These are phyloP conservation scores for Datura wrightii DNA, from an alignment of 257 asterid genomes.

Conservation along the genomic window DNA sequence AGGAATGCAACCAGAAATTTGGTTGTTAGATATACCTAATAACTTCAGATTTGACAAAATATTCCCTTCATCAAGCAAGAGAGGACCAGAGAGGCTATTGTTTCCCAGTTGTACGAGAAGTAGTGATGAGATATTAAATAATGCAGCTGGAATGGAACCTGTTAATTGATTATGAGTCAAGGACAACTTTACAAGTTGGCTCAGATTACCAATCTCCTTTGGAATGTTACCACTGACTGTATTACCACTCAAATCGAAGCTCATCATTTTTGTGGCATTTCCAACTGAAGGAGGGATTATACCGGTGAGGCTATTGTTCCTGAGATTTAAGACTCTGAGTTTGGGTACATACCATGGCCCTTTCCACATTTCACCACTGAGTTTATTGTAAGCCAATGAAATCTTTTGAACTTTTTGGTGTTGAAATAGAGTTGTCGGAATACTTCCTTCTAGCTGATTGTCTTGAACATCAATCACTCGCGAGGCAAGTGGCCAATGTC, in stretches of 20 bases:
- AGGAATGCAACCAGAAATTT: conserved; percentile 38
- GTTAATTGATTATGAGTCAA: conserved; percentile 31
- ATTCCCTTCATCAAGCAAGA: conserved; percentile 15
- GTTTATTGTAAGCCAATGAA: conserved; percentile 32
- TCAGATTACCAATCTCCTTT: conserved; percentile 14
- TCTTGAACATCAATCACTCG: too few relatives aligned
- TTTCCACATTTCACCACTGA: conserved; percentile 33
- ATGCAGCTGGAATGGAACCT: conserved; percentile 40
- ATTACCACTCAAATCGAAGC: not conserved
- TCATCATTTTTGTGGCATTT: conserved; percentile 13
- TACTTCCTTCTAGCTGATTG: conserved; percentile 32
- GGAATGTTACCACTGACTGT: conserved; percentile 31
- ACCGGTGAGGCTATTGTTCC: conserved; percentile 27
- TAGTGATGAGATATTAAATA: conserved; percentile 44
- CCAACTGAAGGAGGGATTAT: not conserved
- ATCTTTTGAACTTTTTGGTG: conserved; percentile 22
- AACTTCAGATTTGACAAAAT: conserved; percentile 9
- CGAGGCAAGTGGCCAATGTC: too few relatives aligned
- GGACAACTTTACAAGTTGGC: not conserved
- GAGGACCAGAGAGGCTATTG: conserved; percentile 42
- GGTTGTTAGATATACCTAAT: conserved; percentile 35
- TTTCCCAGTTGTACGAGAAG: not conserved
- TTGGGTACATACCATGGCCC: conserved; percentile 10
- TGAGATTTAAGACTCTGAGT: conserved; percentile 27
- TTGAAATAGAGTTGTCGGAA: conserved; percentile 28